Percentiles rank a stretch among this genome's conserved stretches.
Conservation (phyloP, 129 eudicot species). For the Flaveria bidentis region DNA sequence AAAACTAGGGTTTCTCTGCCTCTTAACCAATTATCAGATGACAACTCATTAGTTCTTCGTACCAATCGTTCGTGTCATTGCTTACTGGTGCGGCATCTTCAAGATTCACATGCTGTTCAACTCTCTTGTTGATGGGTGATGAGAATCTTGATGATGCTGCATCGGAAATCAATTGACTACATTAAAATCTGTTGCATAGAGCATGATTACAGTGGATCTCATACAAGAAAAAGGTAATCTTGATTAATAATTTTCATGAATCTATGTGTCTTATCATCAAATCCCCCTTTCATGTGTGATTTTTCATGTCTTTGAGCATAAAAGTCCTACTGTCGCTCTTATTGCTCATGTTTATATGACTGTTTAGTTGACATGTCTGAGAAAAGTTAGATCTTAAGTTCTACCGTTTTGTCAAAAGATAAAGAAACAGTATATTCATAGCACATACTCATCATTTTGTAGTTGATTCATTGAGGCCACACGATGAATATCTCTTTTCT, state of each 20-base stretch:
- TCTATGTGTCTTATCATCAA: background rate
- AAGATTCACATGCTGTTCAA: slow-evolving; percentile 36
- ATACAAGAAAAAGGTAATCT: slow-evolving; percentile 1
- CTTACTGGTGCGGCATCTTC: slow-evolving; percentile 41
- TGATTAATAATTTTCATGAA: background rate
- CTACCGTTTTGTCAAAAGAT: background rate
- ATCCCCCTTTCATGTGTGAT: no score
- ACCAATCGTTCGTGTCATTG: slow-evolving; percentile 27
- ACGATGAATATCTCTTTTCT: no score
- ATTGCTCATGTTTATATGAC: no score
- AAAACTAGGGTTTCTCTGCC: slow-evolving; percentile 29
- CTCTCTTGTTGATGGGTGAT: background rate
- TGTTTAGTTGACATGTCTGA: no score
- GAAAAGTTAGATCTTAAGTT: no score
- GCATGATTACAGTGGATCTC: background rate
- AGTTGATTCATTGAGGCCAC: no score
- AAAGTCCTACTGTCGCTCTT: no score
- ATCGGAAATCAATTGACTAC: slow-evolving; percentile 36
- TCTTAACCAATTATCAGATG: slow-evolving; percentile 18
- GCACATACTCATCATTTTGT: background rate
- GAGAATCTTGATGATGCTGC: slow-evolving; percentile 52
- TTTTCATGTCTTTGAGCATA: no score
- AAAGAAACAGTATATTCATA: background rate
- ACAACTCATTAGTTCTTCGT: slow-evolving; percentile 7
- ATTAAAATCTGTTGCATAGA: background rate